Evolutionary conservation across 805 yeast species (phyloP), one percentile per base, ranked within the genome.

Genomic region (Barnettozyma vustinii): DNA sequence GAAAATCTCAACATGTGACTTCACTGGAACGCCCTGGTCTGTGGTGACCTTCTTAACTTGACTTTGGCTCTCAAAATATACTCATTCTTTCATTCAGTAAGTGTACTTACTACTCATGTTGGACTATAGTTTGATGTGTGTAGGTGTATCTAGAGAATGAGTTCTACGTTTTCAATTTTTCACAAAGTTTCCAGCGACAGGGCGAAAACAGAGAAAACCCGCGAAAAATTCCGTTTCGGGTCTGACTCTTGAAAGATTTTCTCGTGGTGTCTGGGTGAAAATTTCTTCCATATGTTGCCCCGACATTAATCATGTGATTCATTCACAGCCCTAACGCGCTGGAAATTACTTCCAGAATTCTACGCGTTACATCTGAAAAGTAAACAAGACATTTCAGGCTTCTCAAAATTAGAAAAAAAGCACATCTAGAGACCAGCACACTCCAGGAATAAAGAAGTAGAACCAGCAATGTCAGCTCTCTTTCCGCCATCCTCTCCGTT

Each of bases 71-170:
- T 30, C 33, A 30, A 10, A 26, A 30, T 23, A 26, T 26, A n/a
- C 16, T 13, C 27, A n/a, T 39, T 39, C n/a, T 21, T 23, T 33
- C 40, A 21, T 20, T 36, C 32, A 5, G 42, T 42, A 52, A 37
- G 40, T 61, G 64, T 77, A 82, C 88, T 75, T 82, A 82, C 88
- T 82, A 79, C 86, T 75, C 88, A 82, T 82, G 74, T 70, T 80
- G 73, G 68, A 71, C 74, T 70, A 70, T 71, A 56, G 33, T 46
- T 39, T 44, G 47, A 44, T 35, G 25, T 53, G 53, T 53, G 54
- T 53, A 36, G 40, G 18, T 23, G 9, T 20, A 27, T 26, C 40
- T 40, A 36, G 9, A 37, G 37, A 30, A 37, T 37, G 36, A 19
- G 36, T 37, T 26, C 27, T 19, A 19, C 25, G 21, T 52, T 47